phyloP scores from a whole-genome alignment of 1,284 basidiomycete genomes.

The Anthracocystis panici-leucophaei region DNA sequence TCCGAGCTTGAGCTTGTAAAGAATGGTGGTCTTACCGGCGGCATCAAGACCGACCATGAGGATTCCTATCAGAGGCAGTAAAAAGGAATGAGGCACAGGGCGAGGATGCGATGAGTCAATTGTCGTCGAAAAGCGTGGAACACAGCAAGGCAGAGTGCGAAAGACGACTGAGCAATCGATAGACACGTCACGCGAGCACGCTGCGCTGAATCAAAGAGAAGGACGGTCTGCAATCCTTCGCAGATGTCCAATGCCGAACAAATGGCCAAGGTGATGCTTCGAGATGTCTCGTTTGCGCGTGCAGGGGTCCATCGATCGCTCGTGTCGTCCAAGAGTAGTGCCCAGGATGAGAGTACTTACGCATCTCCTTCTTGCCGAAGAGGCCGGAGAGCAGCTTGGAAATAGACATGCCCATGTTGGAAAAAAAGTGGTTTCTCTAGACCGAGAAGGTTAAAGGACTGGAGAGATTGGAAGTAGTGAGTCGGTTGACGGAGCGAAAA shows the following conservation, averaged over 20 bases:
- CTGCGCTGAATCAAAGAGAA: too few relatives aligned
- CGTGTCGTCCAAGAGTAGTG: neutral
- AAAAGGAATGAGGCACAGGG: neutral
- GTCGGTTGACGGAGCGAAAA: neutral
- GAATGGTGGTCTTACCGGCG: slow-evolving; percentile 83
- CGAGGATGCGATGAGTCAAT: slow-evolving; percentile 6
- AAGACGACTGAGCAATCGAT: slow-evolving; percentile 11
- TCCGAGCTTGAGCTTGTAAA: slow-evolving; percentile 99
- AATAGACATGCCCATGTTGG: slow-evolving; percentile 67
- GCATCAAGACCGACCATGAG: slow-evolving; percentile 92
- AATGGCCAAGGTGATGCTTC: neutral
- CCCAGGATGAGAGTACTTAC: slow-evolving; percentile 40
- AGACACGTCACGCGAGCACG: neutral
- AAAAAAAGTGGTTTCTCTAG: slow-evolving; percentile 27
- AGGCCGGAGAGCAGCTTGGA: slow-evolving; percentile 69
- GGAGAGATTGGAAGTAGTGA: neutral
- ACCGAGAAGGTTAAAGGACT: slow-evolving; percentile 41
- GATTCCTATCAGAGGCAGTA: slow-evolving; percentile 51
- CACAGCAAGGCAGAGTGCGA: neutral
- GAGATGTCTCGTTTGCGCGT: neutral
- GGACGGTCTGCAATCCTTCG: neutral
- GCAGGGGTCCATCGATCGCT: slow-evolving; percentile 8
- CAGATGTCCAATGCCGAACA: neutral
- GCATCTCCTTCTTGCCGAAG: slow-evolving; percentile 70
- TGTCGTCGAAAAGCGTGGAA: neutral